Conservation (phyloP, 2,329 filamentous ascomycete species). For the Metarhizium rileyi region DNA sequence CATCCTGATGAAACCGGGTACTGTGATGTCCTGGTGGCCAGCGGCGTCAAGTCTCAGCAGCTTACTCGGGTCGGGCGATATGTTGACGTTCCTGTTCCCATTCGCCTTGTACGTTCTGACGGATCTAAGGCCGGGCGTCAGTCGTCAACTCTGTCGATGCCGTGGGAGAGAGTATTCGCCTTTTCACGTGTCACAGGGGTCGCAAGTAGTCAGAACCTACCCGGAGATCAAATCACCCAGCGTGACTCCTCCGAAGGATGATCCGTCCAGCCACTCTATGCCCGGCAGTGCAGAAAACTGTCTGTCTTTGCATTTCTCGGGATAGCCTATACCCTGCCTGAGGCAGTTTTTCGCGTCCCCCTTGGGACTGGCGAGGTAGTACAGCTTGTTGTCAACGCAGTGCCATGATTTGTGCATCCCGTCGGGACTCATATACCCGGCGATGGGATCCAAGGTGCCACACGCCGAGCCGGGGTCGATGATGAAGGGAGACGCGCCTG, state of each 20-base stretch:
- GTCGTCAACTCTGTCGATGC: too few species aligned
- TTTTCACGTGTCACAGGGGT: neutral
- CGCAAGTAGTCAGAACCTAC: neutral
- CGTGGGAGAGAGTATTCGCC: too few species aligned
- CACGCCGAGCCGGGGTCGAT: constrained; percentile 20
- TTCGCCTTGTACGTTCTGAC: constrained; percentile 15
- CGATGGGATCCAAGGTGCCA: constrained; percentile 10
- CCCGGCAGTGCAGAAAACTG: constrained; percentile 20
- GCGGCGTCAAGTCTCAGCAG: constrained; percentile 14
- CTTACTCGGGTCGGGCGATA: constrained; percentile 12
- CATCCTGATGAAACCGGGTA: constrained; percentile 25
- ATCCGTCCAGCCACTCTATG: constrained; percentile 14
- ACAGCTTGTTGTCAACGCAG: constrained; percentile 18
- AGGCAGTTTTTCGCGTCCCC: constrained; percentile 11
- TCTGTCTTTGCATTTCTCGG: constrained; percentile 1
- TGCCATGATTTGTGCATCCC: constrained; percentile 13
- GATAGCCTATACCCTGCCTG: neutral
- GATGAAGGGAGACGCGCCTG: constrained; percentile 19
- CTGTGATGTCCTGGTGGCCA: constrained; percentile 17
- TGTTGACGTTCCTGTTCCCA: constrained; percentile 20
- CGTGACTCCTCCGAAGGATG: constrained; percentile 16
- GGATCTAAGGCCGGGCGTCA: neutral
- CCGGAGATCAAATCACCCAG: constrained; percentile 17
- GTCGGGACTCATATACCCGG: constrained; percentile 5
- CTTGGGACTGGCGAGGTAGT: constrained; percentile 21